Evolutionary conservation across 2,329 filamentous ascomycete genomes (phyloP).

Genomic region (Penicillium thymicola): DNA sequence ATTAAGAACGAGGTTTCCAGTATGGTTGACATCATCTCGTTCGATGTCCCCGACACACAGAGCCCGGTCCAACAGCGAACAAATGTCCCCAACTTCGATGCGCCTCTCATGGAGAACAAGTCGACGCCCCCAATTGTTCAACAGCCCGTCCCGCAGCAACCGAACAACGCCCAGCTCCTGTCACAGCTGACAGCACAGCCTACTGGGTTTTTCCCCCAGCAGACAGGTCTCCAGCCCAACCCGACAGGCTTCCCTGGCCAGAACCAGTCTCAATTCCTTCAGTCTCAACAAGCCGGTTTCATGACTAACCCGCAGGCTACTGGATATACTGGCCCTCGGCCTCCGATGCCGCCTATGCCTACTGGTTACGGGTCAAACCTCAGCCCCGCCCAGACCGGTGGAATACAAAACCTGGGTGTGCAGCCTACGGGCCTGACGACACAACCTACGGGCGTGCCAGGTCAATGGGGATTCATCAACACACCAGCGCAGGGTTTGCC

Average conservation of each 20-base stretch:
- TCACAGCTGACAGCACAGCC: slow-evolving; percentile 55
- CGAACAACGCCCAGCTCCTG: slow-evolving; percentile 64
- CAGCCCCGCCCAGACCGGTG: slow-evolving; percentile 63
- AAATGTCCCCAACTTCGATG: slow-evolving; percentile 70
- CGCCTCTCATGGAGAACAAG: slow-evolving; percentile 50
- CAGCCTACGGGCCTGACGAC: slow-evolving; percentile 86
- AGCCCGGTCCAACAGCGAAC: slow-evolving; percentile 50
- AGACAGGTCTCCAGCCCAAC: slow-evolving; percentile 65
- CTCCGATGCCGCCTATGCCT: slow-evolving; percentile 80
- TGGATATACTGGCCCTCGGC: slow-evolving; percentile 75
- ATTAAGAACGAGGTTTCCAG: slow-evolving; percentile 97
- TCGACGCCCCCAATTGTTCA: slow-evolving; percentile 53
- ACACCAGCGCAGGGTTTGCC: slow-evolving; percentile 83
- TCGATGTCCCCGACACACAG: slow-evolving; percentile 76
- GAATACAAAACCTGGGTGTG: slow-evolving; percentile 68
- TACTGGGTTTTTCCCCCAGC: slow-evolving; percentile 55
- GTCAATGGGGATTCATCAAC: slow-evolving; percentile 98
- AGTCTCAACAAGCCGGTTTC: slow-evolving; percentile 68
- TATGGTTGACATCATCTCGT: slow-evolving; percentile 99
- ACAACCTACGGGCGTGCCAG: slow-evolving; percentile 89
- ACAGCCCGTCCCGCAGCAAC: slow-evolving; percentile 67
- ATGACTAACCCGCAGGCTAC: slow-evolving; percentile 68
- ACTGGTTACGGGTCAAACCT: slow-evolving; percentile 64
- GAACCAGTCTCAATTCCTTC: slow-evolving; percentile 53
- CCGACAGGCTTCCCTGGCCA: slow-evolving; percentile 47